Evolutionary conservation across 495 filamentous ascomycete genomes (phyloP).

Genomic region (Saxispiralis lemnorum): DNA sequence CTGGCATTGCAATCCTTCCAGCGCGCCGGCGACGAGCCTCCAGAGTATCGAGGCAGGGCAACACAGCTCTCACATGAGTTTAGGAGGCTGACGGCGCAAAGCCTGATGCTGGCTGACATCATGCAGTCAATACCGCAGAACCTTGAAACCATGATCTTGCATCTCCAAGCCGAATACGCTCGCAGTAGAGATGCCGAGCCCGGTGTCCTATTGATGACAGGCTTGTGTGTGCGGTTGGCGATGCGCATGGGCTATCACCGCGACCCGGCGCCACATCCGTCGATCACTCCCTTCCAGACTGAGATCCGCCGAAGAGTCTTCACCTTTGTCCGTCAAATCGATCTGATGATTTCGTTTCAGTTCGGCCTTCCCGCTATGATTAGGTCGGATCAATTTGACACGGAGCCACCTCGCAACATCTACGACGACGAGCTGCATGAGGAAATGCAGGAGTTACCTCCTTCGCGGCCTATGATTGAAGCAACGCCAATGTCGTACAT

Average conservation of each 20-base stretch:
- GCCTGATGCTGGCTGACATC: slow-evolving; percentile 72
- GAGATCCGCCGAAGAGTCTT: slow-evolving; percentile 86
- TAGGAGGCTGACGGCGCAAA: slow-evolving; percentile 68
- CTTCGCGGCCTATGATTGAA: slow-evolving; percentile 53
- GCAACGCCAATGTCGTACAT: slow-evolving; percentile 77
- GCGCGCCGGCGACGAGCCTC: slow-evolving; percentile 77
- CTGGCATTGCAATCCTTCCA: slow-evolving; percentile 83
- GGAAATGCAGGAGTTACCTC: slow-evolving; percentile 56
- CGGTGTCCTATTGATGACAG: slow-evolving; percentile 62
- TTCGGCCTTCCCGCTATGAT: slow-evolving; percentile 82
- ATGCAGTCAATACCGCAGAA: slow-evolving; percentile 70
- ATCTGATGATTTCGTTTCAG: slow-evolving; percentile 82
- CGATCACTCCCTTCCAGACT: slow-evolving; percentile 69
- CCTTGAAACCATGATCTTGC: slow-evolving; percentile 77
- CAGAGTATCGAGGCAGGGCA: slow-evolving; percentile 42
- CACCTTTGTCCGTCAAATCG: slow-evolving; percentile 63
- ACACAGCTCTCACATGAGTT: slow-evolving; percentile 58
- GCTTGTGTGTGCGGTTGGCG: slow-evolving; percentile 66
- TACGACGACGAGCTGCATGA: slow-evolving; percentile 88
- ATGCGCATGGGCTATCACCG: slow-evolving; percentile 94
- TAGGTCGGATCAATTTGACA: slow-evolving; percentile 63
- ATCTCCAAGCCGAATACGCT: slow-evolving; percentile 64
- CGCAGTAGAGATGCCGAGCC: slow-evolving; percentile 65
- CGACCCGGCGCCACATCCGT: slow-evolving; percentile 67
- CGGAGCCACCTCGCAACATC: slow-evolving; percentile 68